Conservation (phyloP, 139 green algal genomes). For the Eudorina sp. region DNA sequence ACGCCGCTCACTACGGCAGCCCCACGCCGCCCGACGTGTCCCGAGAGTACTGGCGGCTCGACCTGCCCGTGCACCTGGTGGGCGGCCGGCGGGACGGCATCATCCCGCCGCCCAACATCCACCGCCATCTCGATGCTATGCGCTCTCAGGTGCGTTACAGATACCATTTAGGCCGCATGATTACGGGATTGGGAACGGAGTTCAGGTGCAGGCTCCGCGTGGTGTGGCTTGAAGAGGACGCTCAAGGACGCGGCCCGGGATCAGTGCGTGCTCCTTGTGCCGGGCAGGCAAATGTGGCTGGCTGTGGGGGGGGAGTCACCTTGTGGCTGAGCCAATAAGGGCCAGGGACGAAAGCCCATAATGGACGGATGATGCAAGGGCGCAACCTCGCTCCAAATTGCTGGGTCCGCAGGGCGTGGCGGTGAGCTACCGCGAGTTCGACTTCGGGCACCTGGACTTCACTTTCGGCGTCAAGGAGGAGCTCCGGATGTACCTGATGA, state of each 20-base stretch:
- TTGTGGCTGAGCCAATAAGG: no score
- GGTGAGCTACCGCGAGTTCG: slow-evolving; percentile 88
- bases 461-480: slow-evolving; percentile 85
- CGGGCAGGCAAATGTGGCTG: no score
- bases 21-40: slow-evolving; percentile 80
- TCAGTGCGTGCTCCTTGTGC: no score
- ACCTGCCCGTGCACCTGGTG: slow-evolving; percentile 92
- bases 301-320: no score
- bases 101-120: slow-evolving; percentile 78
- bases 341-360: no score
- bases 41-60: slow-evolving; percentile 74
- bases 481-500: slow-evolving; percentile 70
- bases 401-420: slow-evolving; percentile 53
- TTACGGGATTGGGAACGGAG: no score
- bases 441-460: slow-evolving; percentile 95
- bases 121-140: slow-evolving; percentile 77
- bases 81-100: slow-evolving; percentile 85
- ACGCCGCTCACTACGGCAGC: slow-evolving; percentile 79
- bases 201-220: no score
- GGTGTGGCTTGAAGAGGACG: no score
- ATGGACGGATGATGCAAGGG: no score
- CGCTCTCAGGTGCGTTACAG: slow-evolving; percentile 61
- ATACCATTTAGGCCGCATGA: no score
- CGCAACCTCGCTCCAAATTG: no score
- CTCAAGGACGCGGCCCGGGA: no score